Percentiles rank a stretch among this genome's conserved stretches.
Evolutionary conservation across 2,329 filamentous ascomycete species (phyloP).

Genomic region (Scopulariopsis brevicaulis): DNA sequence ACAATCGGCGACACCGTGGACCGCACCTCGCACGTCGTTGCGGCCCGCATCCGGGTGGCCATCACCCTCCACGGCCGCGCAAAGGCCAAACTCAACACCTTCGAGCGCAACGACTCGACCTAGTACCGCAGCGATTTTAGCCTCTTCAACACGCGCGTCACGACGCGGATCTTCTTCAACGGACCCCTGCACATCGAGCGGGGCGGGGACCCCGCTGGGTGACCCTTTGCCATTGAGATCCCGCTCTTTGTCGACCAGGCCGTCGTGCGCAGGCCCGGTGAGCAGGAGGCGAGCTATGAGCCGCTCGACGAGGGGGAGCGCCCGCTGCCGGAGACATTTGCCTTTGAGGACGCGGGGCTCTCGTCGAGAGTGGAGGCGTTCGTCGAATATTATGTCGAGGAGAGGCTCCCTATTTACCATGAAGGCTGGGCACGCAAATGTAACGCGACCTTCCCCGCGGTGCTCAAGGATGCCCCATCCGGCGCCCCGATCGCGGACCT

Average conservation of each 20-base stretch:
- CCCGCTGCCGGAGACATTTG: constrained; percentile 7
- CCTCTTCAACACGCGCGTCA: neutral
- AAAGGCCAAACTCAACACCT: neutral
- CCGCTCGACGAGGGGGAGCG: neutral
- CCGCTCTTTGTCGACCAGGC: neutral
- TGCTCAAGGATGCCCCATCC: constrained; percentile 8
- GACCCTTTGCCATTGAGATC: neutral
- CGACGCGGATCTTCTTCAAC: neutral
- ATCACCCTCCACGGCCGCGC: neutral
- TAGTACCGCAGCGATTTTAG: neutral
- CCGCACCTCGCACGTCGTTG: neutral
- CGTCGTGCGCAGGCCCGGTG: neutral
- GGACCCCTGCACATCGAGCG: neutral
- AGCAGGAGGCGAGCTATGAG: neutral
- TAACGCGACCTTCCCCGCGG: neutral
- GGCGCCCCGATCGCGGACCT: constrained; percentile 10
- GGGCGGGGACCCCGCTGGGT: neutral
- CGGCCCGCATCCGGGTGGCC: neutral
- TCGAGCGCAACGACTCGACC: neutral
- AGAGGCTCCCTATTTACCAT: constrained; percentile 10
- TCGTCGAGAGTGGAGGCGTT: constrained; percentile 10
- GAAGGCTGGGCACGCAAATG: neutral
- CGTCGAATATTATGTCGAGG: constrained; percentile 22
- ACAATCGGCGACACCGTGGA: neutral
- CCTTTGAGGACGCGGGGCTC: neutral